Percentiles rank a stretch among this genome's conserved stretches.
These are phyloP conservation scores for Boletus speciosus DNA, from an alignment of 768 basidiomycete species.

Conservation along the genomic window DNA sequence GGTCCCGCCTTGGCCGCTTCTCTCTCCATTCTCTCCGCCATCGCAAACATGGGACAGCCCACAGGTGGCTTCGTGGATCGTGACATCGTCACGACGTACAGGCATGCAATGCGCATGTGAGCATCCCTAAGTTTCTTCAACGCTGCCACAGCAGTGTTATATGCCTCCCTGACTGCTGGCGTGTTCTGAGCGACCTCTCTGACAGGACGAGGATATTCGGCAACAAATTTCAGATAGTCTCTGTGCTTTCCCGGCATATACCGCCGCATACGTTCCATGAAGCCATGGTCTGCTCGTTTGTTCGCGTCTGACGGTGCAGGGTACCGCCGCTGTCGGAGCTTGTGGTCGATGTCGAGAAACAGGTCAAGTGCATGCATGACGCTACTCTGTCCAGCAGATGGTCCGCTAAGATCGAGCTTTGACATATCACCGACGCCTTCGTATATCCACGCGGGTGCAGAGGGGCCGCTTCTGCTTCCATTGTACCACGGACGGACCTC, in stretches of 20 bases:
- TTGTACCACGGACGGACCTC: conserved; percentile 90
- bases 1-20: conserved; percentile 45
- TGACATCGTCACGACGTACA: conserved; percentile 87
- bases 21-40: conserved; percentile 47
- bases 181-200: conserved; percentile 58
- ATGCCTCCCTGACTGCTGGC: conserved; percentile 64
- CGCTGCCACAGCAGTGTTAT: conserved; percentile 73
- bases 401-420: conserved; percentile 72
- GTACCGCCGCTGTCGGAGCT: conserved; percentile 64
- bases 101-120: conserved; percentile 85
- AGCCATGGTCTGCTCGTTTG: conserved; percentile 65
- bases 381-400: conserved; percentile 92
- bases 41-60: conserved; percentile 53
- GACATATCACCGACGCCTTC: conserved; percentile 65
- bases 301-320: conserved; percentile 65
- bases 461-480: conserved; percentile 62
- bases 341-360: conserved; percentile 87
- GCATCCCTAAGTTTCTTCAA: conserved; percentile 80
- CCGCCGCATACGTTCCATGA: conserved; percentile 89
- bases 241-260: conserved; percentile 96
- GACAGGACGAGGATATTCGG: conserved; percentile 54
- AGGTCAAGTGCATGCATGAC: conserved; percentile 84
- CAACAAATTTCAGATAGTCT: conserved; percentile 72
- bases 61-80: conserved; percentile 47
- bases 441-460: conserved; percentile 63